Evolutionary conservation across 257 asterid species (phyloP).

Genomic region (Verbena officinalis): DNA sequence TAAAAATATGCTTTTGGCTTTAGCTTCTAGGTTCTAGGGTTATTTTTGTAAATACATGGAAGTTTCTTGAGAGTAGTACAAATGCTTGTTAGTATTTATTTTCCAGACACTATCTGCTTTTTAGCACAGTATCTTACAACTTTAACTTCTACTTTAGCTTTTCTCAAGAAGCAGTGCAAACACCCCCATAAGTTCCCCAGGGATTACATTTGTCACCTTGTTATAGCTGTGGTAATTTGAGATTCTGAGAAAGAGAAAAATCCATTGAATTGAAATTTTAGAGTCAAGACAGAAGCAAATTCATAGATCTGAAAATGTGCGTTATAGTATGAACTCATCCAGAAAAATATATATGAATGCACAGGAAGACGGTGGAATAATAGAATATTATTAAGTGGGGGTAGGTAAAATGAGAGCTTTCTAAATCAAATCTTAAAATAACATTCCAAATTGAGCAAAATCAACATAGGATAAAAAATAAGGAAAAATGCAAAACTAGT

Average conservation of each 20-base stretch:
- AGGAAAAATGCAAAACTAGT: too few relatives aligned
- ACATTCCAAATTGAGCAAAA: neutral
- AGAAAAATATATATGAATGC: neutral
- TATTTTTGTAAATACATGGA: too few relatives aligned
- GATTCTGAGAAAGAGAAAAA: neutral
- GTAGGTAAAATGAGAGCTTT: conserved; percentile 4
- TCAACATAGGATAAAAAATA: too few relatives aligned
- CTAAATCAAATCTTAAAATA: neutral
- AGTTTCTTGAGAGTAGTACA: too few relatives aligned
- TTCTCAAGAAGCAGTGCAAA: too few relatives aligned
- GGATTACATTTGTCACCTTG: neutral
- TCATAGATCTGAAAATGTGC: neutral
- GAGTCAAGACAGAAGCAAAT: neutral
- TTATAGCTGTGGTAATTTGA: neutral
- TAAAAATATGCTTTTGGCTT: too few relatives aligned
- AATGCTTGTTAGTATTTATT: too few relatives aligned
- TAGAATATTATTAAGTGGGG: too few relatives aligned
- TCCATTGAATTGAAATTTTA: neutral
- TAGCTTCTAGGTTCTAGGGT: too few relatives aligned
- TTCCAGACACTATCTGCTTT: too few relatives aligned
- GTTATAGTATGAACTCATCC: neutral
- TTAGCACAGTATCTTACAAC: too few relatives aligned
- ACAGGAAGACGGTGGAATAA: neutral
- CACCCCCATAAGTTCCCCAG: neutral
- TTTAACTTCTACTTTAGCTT: too few relatives aligned